phyloP scores from a whole-genome alignment of 2,329 filamentous ascomycete species.

The Colletotrichum tanaceti region DNA sequence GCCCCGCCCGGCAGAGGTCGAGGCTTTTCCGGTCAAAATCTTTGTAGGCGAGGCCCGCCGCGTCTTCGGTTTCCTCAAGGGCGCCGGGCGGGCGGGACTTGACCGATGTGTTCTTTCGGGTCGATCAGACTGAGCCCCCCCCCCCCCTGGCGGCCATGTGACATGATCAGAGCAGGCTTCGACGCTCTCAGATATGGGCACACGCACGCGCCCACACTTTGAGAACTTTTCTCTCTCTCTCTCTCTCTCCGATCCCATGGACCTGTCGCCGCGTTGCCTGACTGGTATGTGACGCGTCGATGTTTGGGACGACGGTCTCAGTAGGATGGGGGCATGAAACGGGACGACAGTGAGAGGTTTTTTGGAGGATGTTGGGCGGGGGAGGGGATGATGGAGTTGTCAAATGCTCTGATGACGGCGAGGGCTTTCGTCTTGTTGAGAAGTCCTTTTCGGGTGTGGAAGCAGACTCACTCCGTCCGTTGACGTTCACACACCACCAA shows the following conservation, averaged over 20 bases:
- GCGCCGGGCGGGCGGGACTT: too few species aligned
- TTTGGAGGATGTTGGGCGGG: too few species aligned
- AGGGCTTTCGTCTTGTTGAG: neutral
- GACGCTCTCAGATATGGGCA: neutral
- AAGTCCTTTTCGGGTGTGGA: neutral
- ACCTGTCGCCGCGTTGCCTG: neutral
- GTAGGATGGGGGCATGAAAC: neutral
- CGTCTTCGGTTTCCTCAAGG: too few species aligned
- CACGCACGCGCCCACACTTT: neutral
- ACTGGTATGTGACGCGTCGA: conserved; percentile 7
- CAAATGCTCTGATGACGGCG: neutral
- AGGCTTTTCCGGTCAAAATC: neutral
- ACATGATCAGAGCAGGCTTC: neutral
- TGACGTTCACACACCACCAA: too few species aligned
- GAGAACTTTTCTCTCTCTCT: too few species aligned
- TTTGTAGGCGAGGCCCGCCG: neutral
- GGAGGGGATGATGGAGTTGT: too few species aligned
- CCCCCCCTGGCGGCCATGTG: conserved; percentile 16
- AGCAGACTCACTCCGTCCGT: neutral
- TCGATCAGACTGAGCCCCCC: conserved; percentile 33
- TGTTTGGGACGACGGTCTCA: conserved; percentile 3
- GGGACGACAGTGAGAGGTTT: neutral
- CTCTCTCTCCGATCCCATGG: too few species aligned
- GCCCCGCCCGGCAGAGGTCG: neutral
- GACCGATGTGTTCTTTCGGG: neutral